A percentile compares a stretch with the other conserved stretches of the same genome.
phyloP scores from a whole-genome alignment of 805 yeast species.

The Saccharomycopsis sp. region DNA sequence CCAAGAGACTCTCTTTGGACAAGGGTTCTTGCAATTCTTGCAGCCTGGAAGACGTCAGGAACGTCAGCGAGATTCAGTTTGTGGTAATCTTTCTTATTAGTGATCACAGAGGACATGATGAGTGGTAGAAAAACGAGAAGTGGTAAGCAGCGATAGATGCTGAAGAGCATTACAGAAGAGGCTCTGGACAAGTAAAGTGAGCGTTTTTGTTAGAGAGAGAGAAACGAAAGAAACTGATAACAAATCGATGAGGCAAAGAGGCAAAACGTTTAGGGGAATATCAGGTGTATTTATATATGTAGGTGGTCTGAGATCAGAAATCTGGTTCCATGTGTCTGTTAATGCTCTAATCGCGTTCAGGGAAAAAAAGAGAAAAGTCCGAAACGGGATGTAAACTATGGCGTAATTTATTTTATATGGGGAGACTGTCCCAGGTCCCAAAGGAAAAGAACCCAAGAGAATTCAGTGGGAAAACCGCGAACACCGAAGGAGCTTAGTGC shows the following conservation, averaged over 20 bases:
- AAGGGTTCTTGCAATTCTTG: constrained; percentile 55
- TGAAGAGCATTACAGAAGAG: neutral
- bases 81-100: constrained; percentile 10
- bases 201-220: too few species aligned
- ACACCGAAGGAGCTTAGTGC: too few species aligned
- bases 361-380: neutral
- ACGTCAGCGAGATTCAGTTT: neutral
- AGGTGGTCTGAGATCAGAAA: neutral
- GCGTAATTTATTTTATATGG: too few species aligned
- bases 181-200: neutral
- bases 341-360: neutral
- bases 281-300: neutral
- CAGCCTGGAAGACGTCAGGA: constrained; percentile 36
- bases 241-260: neutral
- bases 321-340: neutral
- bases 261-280: neutral
- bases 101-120: constrained; percentile 2
- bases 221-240: too few species aligned
- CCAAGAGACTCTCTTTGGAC: constrained; percentile 50
- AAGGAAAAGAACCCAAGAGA: too few species aligned
- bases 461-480: too few species aligned
- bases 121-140: neutral
- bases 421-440: too few species aligned
- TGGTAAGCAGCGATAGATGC: neutral
- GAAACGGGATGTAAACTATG: neutral